Evolutionary conservation across 164 flowering plant genomes (phyloP).

Genomic region (Euptelea pleiosperma): DNA sequence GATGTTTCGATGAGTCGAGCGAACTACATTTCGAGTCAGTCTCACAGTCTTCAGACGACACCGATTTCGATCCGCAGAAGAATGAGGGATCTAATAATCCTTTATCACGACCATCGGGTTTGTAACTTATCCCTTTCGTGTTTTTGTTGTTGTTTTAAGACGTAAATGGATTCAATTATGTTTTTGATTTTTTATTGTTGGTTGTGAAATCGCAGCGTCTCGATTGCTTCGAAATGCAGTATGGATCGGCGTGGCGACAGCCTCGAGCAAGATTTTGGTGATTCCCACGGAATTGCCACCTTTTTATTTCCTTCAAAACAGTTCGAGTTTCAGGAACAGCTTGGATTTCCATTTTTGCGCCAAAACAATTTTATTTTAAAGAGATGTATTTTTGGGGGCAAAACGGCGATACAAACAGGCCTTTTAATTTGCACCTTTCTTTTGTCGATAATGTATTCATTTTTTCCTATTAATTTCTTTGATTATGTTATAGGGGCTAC

Average conservation of each 20-base stretch:
- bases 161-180: too few species aligned
- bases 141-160: background rate
- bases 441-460: background rate
- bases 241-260: conserved; percentile 24
- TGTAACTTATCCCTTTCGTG: background rate
- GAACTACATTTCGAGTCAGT: background rate
- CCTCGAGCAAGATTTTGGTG: conserved; percentile 30
- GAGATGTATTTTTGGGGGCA: background rate
- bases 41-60: too few species aligned
- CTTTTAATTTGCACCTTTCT: background rate
- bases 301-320: background rate
- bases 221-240: conserved; percentile 10
- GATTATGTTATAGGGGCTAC: conserved; percentile 23
- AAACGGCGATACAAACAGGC: background rate
- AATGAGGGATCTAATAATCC: too few species aligned
- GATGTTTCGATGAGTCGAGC: background rate
- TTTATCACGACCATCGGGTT: background rate
- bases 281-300: background rate
- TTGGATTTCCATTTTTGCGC: background rate
- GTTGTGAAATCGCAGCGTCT: background rate
- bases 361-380: too few species aligned
- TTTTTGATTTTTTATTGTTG: too few species aligned
- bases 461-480: background rate
- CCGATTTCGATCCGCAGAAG: too few species aligned
- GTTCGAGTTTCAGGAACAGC: background rate